phyloP scores from a whole-genome alignment of 345 rosid species.

The Euphorbia lathyris region DNA sequence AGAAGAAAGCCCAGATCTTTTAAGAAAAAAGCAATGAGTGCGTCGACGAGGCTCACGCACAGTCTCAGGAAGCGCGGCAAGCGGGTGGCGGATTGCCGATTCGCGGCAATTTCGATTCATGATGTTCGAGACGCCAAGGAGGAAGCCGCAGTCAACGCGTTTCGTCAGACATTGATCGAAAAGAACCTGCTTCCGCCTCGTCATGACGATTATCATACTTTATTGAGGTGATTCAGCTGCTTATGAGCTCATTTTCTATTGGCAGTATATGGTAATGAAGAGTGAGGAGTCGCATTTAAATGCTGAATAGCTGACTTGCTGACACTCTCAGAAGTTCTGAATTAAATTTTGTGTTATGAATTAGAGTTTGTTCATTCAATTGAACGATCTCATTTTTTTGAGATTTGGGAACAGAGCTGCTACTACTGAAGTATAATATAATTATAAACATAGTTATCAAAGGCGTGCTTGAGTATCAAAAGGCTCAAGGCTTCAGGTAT shows the following conservation, averaged over 20 bases:
- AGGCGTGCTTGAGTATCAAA: too few species aligned
- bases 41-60: slow-evolving; percentile 66
- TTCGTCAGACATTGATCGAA: slow-evolving; percentile 60
- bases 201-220: slow-evolving; percentile 87
- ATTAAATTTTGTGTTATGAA: background rate
- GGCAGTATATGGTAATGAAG: background rate
- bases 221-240: slow-evolving; percentile 55
- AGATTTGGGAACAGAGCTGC: background rate
- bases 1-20: slow-evolving; percentile 51
- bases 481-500: too few species aligned
- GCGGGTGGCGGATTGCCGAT: slow-evolving; percentile 58
- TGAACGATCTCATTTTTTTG: too few species aligned
- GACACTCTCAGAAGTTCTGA: background rate
- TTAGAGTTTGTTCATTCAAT: background rate
- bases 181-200: slow-evolving; percentile 63
- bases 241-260: background rate
- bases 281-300: background rate
- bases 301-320: background rate
- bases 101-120: slow-evolving; percentile 50
- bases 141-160: slow-evolving; percentile 61
- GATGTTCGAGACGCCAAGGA: slow-evolving; percentile 82
- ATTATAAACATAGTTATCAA: too few species aligned
- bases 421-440: too few species aligned
- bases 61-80: slow-evolving; percentile 65
- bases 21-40: slow-evolving; percentile 77